phyloP scores from a whole-genome alignment of 2,329 filamentous ascomycete species.

The Ilyonectria sp. region DNA sequence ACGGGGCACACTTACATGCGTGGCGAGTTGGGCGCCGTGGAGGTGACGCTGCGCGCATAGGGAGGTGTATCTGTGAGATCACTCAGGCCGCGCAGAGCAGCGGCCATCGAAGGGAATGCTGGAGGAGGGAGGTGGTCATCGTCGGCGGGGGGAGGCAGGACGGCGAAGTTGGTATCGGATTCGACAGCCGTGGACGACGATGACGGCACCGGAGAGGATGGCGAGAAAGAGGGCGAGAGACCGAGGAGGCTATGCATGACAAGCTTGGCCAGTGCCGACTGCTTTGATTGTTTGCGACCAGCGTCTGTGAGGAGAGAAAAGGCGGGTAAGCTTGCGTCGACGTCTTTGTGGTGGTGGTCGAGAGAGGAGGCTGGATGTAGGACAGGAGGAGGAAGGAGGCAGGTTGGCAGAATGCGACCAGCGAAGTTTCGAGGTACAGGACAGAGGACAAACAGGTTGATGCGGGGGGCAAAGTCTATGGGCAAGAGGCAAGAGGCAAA shows the following conservation, averaged over 20 bases:
- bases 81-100: constrained; percentile 60
- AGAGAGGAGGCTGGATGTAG: constrained; percentile 30
- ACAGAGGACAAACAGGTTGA: constrained; percentile 27
- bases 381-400: constrained; percentile 24
- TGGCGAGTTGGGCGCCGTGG: constrained; percentile 72
- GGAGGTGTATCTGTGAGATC: constrained; percentile 68
- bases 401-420: constrained; percentile 12
- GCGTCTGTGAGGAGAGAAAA: constrained; percentile 45
- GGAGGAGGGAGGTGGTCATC: constrained; percentile 50
- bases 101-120: constrained; percentile 56
- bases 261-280: constrained; percentile 60
- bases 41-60: constrained; percentile 70
- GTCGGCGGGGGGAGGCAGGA: constrained; percentile 54
- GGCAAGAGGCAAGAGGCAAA: constrained; percentile 36
- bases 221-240: constrained; percentile 48
- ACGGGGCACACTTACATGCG: constrained; percentile 65
- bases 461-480: constrained; percentile 25
- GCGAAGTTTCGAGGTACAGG: not conserved
- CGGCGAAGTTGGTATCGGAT: constrained; percentile 52
- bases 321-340: constrained; percentile 31
- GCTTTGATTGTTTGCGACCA: constrained; percentile 56
- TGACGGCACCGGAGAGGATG: constrained; percentile 47
- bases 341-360: constrained; percentile 20
- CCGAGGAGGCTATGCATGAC: constrained; percentile 62
- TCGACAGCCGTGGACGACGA: constrained; percentile 51